These are phyloP conservation scores for Ophiostoma triangulosporum DNA, from an alignment of 2,329 filamentous ascomycete species.

Conservation along the genomic window DNA sequence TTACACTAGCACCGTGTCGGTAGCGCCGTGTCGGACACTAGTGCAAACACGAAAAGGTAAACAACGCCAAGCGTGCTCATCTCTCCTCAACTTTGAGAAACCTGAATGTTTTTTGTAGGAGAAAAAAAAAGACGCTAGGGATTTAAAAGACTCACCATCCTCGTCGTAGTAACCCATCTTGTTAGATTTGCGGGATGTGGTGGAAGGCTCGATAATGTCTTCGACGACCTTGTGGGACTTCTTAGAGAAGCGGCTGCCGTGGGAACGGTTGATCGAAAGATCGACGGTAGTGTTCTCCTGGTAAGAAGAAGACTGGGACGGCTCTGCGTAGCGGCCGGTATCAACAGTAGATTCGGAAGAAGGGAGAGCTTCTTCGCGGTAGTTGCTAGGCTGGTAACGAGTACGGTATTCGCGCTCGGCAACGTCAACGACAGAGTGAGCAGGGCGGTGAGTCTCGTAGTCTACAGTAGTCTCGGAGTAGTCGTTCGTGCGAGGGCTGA, in stretches of 20 bases:
- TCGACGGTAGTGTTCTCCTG: constrained; percentile 46
- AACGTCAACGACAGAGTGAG: constrained; percentile 43
- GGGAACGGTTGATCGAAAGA: constrained; percentile 23
- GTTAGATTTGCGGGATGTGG: constrained; percentile 33
- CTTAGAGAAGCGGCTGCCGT: constrained; percentile 31
- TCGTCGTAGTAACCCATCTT: constrained; percentile 57
- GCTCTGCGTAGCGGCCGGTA: constrained; percentile 17
- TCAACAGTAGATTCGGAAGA: constrained; percentile 26
- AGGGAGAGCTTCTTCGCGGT: constrained; percentile 24
- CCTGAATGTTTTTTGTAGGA: no score
- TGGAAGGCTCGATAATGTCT: constrained; percentile 45
- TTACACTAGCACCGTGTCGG: not conserved
- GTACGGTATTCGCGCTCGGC: constrained; percentile 55
- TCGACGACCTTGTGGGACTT: constrained; percentile 46
- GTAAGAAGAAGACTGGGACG: constrained; percentile 29
- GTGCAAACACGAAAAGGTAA: not conserved
- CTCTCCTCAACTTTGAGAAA: not conserved
- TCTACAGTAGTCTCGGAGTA: constrained; percentile 55
- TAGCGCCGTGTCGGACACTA: no score
- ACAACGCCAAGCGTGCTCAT: not conserved
- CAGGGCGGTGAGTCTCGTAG: constrained; percentile 40
- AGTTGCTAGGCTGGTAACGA: constrained; percentile 38
- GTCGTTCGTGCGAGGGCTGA: constrained; percentile 25
- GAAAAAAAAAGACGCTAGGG: not conserved
- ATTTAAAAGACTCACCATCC: constrained; percentile 32